Base-by-base conservation (phyloP, 1,284 basidiomycete genomes). In the Trichosporon ovoides region DNA sequence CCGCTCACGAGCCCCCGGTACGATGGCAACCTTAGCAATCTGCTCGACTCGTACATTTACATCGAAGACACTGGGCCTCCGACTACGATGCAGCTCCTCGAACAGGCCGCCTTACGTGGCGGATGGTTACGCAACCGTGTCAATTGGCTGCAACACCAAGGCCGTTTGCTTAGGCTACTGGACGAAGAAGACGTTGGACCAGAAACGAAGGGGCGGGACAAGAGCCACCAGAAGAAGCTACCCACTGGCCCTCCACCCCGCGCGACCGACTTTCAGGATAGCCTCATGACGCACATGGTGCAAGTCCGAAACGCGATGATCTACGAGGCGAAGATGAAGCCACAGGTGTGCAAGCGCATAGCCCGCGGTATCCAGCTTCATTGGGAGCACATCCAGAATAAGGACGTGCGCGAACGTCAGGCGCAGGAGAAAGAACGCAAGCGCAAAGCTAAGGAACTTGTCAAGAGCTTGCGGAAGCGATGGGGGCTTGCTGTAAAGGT, bases 401-500 rank as follows among this genome's bases (percentile, higher is more conserved):
- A 74, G 57, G 87, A 86, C 59, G 87, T 87, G 52, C 84, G 81
- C 68, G 82, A 82, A 50, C 81, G 79, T 58, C 77, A 79, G 33
- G 83, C 83, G 55, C 87, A 89, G 66, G 87, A 91, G 78, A 83
- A 82, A 68, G 81, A 86, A 38, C 63, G 88, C 64, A 82, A 84
- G 57, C 81, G 79, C 2, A 68, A 91, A 51, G 89, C 88, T 20
- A 89, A 87, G 74, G 80, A 88, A 68, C 85, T 97, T 19, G 80
- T 84, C 24, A 83, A 82, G 34, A 88, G 63, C 11, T 38, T 77
- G 18, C 67, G 70, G 46, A 72, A 70, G 51, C 64, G 92, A 67
- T 98, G 94, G 94, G 89, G 87, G 70, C 85, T 91, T 65, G 94
- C 90, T 2, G 85, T 93, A 52, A 87, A 87, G 67, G 91, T 91